phyloP scores from a whole-genome alignment of 495 filamentous ascomycete genomes.

The Rhizodiscina lignyota region DNA sequence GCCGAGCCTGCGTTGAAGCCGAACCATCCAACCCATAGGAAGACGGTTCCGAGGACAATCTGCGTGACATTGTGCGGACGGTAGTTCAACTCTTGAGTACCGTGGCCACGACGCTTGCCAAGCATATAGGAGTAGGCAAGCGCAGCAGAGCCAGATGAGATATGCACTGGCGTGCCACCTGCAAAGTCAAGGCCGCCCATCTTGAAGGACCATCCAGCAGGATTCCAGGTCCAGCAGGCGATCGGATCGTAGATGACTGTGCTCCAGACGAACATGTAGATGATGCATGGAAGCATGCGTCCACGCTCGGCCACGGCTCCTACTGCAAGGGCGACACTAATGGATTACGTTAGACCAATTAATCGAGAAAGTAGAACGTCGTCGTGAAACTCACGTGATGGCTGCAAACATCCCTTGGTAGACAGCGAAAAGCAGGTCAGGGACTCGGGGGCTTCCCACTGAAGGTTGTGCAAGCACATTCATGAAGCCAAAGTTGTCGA shows the following conservation, averaged over 20 bases:
- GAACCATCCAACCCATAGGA: conserved; percentile 99
- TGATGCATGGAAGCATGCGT: conserved; percentile 79
- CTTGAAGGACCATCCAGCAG: conserved; percentile 62
- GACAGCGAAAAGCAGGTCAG: conserved; percentile 80
- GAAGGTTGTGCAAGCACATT: conserved; percentile 69
- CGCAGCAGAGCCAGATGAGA: conserved; percentile 76
- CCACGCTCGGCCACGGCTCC: conserved; percentile 88
- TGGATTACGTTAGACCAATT: not conserved
- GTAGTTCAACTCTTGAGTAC: conserved; percentile 82
- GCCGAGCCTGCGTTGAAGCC: conserved; percentile 95
- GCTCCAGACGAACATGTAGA: conserved; percentile 95
- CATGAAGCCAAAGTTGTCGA: conserved; percentile 73
- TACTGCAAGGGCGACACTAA: conserved; percentile 71
- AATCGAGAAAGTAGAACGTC: conserved; percentile 1
- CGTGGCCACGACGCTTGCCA: conserved; percentile 69
- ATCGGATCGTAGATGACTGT: conserved; percentile 92
- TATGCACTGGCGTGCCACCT: conserved; percentile 92
- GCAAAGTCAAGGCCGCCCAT: conserved; percentile 91
- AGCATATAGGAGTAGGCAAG: conserved; percentile 76
- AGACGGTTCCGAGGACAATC: conserved; percentile 91
- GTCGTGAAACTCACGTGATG: conserved; percentile 51
- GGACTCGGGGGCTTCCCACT: conserved; percentile 63
- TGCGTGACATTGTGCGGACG: conserved; percentile 96
- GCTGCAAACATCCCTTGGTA: conserved; percentile 98
- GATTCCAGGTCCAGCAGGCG: conserved; percentile 98